These are phyloP conservation scores for Selenicereus undatus DNA, from an alignment of 148 eudicot genomes.

Conservation along the genomic window DNA sequence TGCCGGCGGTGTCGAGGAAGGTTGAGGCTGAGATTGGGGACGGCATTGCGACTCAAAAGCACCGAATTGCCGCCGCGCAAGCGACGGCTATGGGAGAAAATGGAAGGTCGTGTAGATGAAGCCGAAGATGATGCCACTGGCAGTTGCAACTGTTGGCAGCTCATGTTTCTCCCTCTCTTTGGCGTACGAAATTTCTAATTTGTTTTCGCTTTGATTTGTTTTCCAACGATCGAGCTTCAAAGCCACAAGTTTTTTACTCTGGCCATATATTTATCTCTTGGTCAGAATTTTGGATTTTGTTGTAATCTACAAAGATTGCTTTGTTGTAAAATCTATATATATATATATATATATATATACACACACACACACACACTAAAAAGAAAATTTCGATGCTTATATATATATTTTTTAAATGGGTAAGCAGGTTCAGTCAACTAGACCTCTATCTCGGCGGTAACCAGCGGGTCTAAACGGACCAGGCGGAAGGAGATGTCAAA, in stretches of 20 bases:
- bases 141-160: conserved; percentile 32
- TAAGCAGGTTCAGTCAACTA: too few species aligned
- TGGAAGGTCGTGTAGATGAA: conserved; percentile 5
- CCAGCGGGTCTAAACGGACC: too few species aligned
- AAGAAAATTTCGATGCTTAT: too few species aligned
- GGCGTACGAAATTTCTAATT: not conserved
- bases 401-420: too few species aligned
- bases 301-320: too few species aligned
- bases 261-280: not conserved
- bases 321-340: too few species aligned
- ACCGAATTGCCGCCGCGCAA: conserved; percentile 6
- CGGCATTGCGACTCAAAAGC: not conserved
- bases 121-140: conserved; percentile 25
- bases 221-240: not conserved
- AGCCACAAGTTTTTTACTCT: not conserved
- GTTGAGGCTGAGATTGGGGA: conserved; percentile 1
- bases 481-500: too few species aligned
- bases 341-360: too few species aligned
- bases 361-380: too few species aligned
- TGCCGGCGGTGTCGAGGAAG: conserved; percentile 13
- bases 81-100: conserved; percentile 12
- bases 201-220: not conserved
- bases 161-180: conserved; percentile 1
- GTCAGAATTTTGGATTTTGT: too few species aligned
- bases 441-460: too few species aligned